A percentile compares a stretch with the other conserved stretches of the same genome.
Conservation (phyloP, 2,329 filamentous ascomycete species). For the Claviceps digitariae region DNA sequence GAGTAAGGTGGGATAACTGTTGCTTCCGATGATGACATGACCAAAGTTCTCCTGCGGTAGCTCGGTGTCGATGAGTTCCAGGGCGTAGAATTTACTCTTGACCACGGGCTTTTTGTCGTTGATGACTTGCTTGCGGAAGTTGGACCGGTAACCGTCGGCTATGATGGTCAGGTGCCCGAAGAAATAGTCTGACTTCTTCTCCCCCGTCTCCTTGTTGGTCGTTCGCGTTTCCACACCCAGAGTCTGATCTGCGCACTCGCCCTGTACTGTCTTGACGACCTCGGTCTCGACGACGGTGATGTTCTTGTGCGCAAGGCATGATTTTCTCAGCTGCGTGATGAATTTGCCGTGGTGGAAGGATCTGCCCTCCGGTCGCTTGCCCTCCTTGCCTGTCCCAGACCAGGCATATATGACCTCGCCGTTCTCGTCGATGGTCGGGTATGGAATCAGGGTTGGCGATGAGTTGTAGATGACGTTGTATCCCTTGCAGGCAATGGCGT, state of each 20-base stretch:
- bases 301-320: conserved; percentile 63
- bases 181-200: conserved; percentile 57
- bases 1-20: conserved; percentile 59
- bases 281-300: conserved; percentile 88
- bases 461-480: conserved; percentile 81
- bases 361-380: conserved; percentile 49
- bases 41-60: conserved; percentile 66
- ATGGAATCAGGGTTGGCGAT: conserved; percentile 60
- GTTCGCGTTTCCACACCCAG: conserved; percentile 72
- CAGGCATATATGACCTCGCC: conserved; percentile 27
- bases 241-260: conserved; percentile 54
- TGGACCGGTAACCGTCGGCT: conserved; percentile 84
- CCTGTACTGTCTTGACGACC: conserved; percentile 60
- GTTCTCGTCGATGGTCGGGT: conserved; percentile 49
- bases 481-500: conserved; percentile 68
- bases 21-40: conserved; percentile 73
- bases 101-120: conserved; percentile 47
- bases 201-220: conserved; percentile 37
- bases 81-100: conserved; percentile 80
- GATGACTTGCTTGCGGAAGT: conserved; percentile 74
- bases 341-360: conserved; percentile 93
- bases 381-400: conserved; percentile 20
- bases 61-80: conserved; percentile 80
- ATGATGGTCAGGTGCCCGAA: conserved; percentile 82
- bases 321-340: conserved; percentile 65